phyloP scores from a whole-genome alignment of 179 eudicot species.

The Camellia oleifera region DNA sequence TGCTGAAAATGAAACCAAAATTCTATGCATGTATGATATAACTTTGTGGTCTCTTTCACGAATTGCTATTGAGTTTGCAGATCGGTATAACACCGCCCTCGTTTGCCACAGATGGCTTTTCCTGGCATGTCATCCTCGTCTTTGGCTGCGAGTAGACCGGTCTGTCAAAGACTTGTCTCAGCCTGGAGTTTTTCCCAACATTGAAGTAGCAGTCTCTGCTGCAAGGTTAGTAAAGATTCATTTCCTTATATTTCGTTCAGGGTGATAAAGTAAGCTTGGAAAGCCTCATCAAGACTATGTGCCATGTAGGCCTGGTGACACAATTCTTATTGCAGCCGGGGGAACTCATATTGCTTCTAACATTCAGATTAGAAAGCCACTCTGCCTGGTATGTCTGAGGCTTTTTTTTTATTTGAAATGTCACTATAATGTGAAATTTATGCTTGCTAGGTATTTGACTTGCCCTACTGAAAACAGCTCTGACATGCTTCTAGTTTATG shows the following conservation, averaged over 20 bases:
- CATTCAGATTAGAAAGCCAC: constrained; percentile 82
- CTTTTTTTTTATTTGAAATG: neutral
- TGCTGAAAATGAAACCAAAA: neutral
- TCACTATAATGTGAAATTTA: neutral
- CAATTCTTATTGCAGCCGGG: constrained; percentile 87
- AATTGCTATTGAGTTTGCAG: constrained; percentile 83
- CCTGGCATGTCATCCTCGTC: constrained; percentile 95
- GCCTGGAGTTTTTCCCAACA: constrained; percentile 68
- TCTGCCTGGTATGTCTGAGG: constrained; percentile 70
- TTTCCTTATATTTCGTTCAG: constrained; percentile 8
- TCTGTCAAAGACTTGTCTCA: constrained; percentile 51
- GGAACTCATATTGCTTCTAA: constrained; percentile 78
- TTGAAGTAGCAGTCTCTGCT: constrained; percentile 84
- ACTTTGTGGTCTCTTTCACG: constrained; percentile 20
- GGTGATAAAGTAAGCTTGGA: constrained; percentile 3
- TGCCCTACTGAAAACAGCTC: neutral
- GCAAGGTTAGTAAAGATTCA: constrained; percentile 59
- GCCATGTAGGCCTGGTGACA: constrained; percentile 88
- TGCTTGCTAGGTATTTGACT: neutral
- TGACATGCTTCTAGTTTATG: neutral
- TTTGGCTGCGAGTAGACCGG: constrained; percentile 93
- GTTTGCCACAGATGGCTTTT: constrained; percentile 99
- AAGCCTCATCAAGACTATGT: constrained; percentile 9
- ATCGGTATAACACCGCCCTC: constrained; percentile 99
- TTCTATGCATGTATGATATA: neutral